Evolutionary conservation across 306 rosid genomes (phyloP), one percentile per base, ranked within the genome.

Genomic region (Gastrolobium bilobum): DNA sequence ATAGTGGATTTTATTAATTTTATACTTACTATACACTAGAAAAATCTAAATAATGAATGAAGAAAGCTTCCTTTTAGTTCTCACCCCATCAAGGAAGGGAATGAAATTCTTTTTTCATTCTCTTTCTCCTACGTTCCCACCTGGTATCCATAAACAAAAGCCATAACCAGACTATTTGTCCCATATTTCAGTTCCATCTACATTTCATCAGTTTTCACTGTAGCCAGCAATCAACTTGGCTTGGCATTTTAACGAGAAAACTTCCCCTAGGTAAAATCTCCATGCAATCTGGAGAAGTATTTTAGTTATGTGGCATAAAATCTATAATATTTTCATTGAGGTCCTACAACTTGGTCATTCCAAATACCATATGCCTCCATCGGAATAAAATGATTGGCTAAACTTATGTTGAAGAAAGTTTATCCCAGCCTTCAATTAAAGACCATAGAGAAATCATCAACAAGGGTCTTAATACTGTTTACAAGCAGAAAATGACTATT

Each of bases 221-320:
- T 48, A 29, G 54, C 7, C 68, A 62, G 9, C 26, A 65, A 30
- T 4, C 11, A 6, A 47, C 33, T 13, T 68, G 74, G 14, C 47
- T 70, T 14, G 11, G 11, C n/a, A 51, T 70, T n/a, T 52, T 8
- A 34, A n/a, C 0, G 46, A 7, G 13, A 40, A 56, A 73, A 26
- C 5, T 30, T 1, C 40, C 37, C 33, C 61, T 35, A 53, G 35
- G 3, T 42, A 51, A 66, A 51, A 64, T 39, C 7, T 15, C 7
- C 39, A 54, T 71, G 56, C 44, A 53, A 40, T 13, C n/a, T 30
- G 46, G n/a, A 65, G 15, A 15, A 76, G 74, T 29, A 54, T 11
- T 42, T 65, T 43, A 29, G 42, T 56, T 30, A 42, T 4, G 15
- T 53, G 10, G 42, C 54, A 53, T 38, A 13, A 77, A 65, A 39